These are phyloP conservation scores for Leccinum disarticulatum DNA, from an alignment of 768 basidiomycete species.

Conservation along the genomic window DNA sequence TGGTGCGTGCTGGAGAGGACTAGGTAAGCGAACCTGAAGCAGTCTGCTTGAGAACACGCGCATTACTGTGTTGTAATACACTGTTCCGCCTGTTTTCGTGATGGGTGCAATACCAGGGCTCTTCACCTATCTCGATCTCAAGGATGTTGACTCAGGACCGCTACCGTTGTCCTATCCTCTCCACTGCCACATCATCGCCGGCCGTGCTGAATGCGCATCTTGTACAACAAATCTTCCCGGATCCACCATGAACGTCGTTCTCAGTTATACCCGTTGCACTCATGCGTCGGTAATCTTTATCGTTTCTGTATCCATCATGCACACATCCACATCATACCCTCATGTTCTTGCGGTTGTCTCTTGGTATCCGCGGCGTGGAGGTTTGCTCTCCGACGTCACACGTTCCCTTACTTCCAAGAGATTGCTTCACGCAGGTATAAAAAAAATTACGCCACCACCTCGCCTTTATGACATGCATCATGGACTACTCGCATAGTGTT, in stretches of 20 bases:
- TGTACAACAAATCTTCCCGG: constrained; percentile 22
- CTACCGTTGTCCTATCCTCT: constrained; percentile 2
- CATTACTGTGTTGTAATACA: constrained; percentile 31
- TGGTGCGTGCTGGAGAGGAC: constrained; percentile 23
- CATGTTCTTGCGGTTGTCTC: constrained; percentile 18
- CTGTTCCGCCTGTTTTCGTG: constrained; percentile 28
- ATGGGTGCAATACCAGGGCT: constrained; percentile 31
- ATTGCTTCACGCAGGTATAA: constrained; percentile 22
- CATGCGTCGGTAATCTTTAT: constrained; percentile 32
- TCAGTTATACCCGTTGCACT: constrained; percentile 28
- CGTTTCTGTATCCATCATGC: constrained; percentile 36
- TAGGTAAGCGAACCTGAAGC: constrained; percentile 14
- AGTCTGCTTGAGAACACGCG: constrained; percentile 24
- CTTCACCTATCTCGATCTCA: constrained; percentile 18
- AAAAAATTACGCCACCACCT: constrained; percentile 12
- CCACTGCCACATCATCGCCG: constrained; percentile 1
- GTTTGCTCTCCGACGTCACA: constrained; percentile 14
- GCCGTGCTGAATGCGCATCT: constrained; percentile 19
- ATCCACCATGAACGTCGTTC: constrained; percentile 13
- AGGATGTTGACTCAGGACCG: constrained; percentile 8
- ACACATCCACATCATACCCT: constrained; percentile 29
- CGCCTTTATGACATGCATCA: constrained; percentile 29
- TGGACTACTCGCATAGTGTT: constrained; percentile 29
- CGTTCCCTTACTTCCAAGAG: constrained; percentile 13
- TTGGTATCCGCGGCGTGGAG: constrained; percentile 18